These are phyloP conservation scores for Solanum dulcamara DNA, from an alignment of 257 asterid species.

Conservation along the genomic window DNA sequence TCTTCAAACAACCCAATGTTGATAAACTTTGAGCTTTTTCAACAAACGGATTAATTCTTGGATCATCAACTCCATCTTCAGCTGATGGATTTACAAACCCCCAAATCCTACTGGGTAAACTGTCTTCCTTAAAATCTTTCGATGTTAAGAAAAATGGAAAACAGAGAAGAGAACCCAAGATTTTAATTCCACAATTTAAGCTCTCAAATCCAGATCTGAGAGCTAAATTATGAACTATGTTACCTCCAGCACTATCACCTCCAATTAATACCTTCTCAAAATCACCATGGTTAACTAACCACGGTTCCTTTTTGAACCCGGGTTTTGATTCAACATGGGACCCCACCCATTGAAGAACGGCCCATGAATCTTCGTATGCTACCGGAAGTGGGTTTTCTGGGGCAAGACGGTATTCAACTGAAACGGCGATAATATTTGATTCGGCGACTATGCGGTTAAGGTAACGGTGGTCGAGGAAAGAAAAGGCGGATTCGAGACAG, in stretches of 20 bases:
- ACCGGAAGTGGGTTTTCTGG: not conserved
- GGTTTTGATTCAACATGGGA: not conserved
- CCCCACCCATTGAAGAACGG: slow-evolving; percentile 23
- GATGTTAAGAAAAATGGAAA: slow-evolving; percentile 8
- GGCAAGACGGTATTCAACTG: slow-evolving; percentile 17
- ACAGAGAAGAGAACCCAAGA: slow-evolving; percentile 4
- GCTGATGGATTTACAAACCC: not conserved
- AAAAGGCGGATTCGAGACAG: slow-evolving; percentile 21
- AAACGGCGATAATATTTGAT: slow-evolving; percentile 2
- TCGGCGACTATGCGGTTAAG: not conserved
- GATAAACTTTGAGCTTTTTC: slow-evolving; percentile 1
- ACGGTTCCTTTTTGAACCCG: not conserved
- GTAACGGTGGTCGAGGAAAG: slow-evolving; percentile 8
- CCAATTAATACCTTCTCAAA: slow-evolving; percentile 2
- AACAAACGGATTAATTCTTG: slow-evolving; percentile 1
- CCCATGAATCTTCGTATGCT: slow-evolving; percentile 6
- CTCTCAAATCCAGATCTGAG: slow-evolving; percentile 1
- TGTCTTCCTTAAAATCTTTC: not conserved
- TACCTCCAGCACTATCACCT: slow-evolving; percentile 29
- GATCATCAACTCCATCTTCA: slow-evolving; percentile 6
- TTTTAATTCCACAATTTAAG: not conserved
- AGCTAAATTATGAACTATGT: slow-evolving; percentile 7
- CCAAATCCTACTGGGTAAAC: not conserved
- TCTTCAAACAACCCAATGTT: slow-evolving; percentile 1
- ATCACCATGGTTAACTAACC: slow-evolving; percentile 6